phyloP scores from a whole-genome alignment of 257 asterid species.

The Haberlea rhodopensis region DNA sequence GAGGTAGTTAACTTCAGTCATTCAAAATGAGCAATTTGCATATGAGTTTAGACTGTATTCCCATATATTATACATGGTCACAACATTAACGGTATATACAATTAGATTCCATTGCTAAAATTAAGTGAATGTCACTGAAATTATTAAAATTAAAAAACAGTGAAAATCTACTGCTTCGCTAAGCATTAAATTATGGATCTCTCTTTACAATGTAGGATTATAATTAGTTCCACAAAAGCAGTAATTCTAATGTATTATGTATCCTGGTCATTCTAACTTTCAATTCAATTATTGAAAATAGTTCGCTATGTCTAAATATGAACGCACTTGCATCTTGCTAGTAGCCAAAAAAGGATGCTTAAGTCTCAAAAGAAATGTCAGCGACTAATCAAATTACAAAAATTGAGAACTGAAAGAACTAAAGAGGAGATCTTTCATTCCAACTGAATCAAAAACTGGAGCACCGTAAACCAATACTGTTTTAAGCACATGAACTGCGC shows the following conservation, averaged over 20 bases:
- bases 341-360: background rate
- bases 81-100: background rate
- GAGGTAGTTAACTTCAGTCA: background rate
- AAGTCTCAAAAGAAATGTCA: background rate
- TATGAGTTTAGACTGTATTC: background rate
- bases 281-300: too few species aligned
- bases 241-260: background rate
- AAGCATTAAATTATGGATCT: background rate
- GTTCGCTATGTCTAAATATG: background rate
- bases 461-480: constrained; percentile 15
- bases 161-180: background rate
- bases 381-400: constrained; percentile 6
- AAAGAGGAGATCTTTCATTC: background rate
- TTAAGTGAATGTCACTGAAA: background rate
- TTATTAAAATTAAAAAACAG: too few species aligned
- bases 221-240: background rate
- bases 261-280: background rate
- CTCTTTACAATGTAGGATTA: background rate
- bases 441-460: background rate
- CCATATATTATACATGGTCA: background rate
- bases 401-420: background rate
- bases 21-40: background rate
- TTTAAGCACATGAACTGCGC: constrained; percentile 11
- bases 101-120: background rate
- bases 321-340: constrained; percentile 1